A percentile compares a stretch with the other conserved stretches of the same genome.
phyloP scores from a whole-genome alignment of 139 green algal species.

The Picochlorum sp. region DNA sequence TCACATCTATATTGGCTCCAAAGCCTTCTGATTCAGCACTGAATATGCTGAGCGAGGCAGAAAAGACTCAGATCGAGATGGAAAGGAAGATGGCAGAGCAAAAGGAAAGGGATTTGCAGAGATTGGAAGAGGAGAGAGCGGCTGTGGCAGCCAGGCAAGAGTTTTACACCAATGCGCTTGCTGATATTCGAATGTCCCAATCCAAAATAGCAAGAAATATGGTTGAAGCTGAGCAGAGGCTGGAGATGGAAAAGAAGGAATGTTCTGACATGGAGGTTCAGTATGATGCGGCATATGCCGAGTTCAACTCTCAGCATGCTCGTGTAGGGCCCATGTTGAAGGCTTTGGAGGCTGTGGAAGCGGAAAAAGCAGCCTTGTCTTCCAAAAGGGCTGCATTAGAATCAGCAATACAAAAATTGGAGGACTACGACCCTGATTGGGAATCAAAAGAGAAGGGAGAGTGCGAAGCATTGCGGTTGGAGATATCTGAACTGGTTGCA shows the following conservation, averaged over 20 bases:
- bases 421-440: constrained; percentile 30
- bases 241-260: constrained; percentile 27
- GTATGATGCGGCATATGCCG: constrained; percentile 26
- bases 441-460: constrained; percentile 22
- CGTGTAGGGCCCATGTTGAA: constrained; percentile 15
- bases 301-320: constrained; percentile 24
- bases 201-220: constrained; percentile 22
- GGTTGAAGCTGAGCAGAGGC: constrained; percentile 32
- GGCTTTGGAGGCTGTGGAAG: constrained; percentile 20
- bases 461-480: constrained; percentile 21
- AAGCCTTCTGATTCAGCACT: no score
- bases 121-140: constrained; percentile 23
- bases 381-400: constrained; percentile 18
- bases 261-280: constrained; percentile 24
- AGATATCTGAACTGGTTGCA: constrained; percentile 22
- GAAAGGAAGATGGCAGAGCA: constrained; percentile 23
- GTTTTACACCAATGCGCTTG: constrained; percentile 26
- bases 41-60: constrained; percentile 10
- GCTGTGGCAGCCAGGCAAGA: constrained; percentile 15
- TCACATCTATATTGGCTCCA: no score
- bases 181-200: constrained; percentile 19
- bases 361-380: constrained; percentile 14
- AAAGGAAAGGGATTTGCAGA: constrained; percentile 23
- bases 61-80: constrained; percentile 28
- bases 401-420: constrained; percentile 20